A percentile compares a stretch with the other conserved stretches of the same genome.
These are phyloP conservation scores for Podospora anserina DNA, from an alignment of 495 filamentous ascomycete species.

Conservation along the genomic window DNA sequence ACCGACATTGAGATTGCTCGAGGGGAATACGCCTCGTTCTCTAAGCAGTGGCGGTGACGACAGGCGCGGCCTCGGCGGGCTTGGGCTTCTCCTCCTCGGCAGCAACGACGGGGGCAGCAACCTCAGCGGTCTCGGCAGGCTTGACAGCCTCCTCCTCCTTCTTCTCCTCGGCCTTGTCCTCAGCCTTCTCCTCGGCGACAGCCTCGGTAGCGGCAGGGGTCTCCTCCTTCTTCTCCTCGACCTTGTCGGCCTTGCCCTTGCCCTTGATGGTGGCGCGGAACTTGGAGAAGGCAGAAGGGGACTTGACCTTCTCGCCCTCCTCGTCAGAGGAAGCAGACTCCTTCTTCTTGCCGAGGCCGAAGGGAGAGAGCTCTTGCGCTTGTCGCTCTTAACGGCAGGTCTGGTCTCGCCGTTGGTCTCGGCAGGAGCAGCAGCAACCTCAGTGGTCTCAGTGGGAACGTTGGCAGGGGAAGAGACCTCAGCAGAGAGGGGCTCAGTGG, in stretches of 20 bases:
- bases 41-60: conserved; percentile 50
- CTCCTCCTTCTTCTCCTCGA: conserved; percentile 38
- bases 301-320: conserved; percentile 51
- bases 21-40: conserved; percentile 24
- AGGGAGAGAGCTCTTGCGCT: conserved; percentile 56
- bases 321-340: conserved; percentile 46
- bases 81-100: conserved; percentile 39
- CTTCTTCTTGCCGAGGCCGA: conserved; percentile 55
- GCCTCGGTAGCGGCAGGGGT: conserved; percentile 43
- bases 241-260: conserved; percentile 50
- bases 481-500: conserved; percentile 50
- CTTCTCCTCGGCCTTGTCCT: conserved; percentile 34
- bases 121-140: conserved; percentile 37
- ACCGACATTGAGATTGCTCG: conserved; percentile 7
- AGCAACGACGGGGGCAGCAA: conserved; percentile 28
- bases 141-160: conserved; percentile 41
- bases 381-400: conserved; percentile 52
- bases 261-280: conserved; percentile 53
- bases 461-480: conserved; percentile 46
- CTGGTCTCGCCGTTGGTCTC: conserved; percentile 52
- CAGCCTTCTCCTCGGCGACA: conserved; percentile 37
- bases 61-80: conserved; percentile 39
- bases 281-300: conserved; percentile 55
- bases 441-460: conserved; percentile 42
- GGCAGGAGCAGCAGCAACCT: conserved; percentile 36